Evolutionary conservation across 768 basidiomycete species (phyloP).

Genomic region (Coprinopsis marcescibilis): DNA sequence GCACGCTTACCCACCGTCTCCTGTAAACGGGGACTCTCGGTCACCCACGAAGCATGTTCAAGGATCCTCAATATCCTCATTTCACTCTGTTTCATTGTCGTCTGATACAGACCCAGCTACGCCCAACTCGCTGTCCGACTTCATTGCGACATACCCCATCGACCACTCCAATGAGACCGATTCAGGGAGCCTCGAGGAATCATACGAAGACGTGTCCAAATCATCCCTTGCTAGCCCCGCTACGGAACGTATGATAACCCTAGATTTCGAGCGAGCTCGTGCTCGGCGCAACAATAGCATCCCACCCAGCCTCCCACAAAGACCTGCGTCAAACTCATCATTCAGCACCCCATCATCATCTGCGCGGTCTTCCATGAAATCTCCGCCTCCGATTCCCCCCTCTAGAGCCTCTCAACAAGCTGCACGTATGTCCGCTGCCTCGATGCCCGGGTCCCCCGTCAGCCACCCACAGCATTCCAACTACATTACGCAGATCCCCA

Average conservation of each 20-base stretch:
- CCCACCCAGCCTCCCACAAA: conserved; percentile 45
- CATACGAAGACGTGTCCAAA: conserved; percentile 64
- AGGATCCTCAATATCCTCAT: conserved; percentile 73
- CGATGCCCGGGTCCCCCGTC: conserved; percentile 26
- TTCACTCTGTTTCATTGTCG: conserved; percentile 78
- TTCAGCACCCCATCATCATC: conserved; percentile 15
- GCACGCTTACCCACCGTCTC: conserved; percentile 23
- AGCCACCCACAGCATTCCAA: conserved; percentile 28
- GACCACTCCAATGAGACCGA: conserved; percentile 42
- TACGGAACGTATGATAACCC: conserved; percentile 35
- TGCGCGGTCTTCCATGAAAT: conserved; percentile 11
- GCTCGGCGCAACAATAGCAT: conserved; percentile 24
- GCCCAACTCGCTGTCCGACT: conserved; percentile 35
- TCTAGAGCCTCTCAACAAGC: conserved; percentile 14
- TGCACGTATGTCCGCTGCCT: conserved; percentile 16
- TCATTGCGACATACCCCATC: conserved; percentile 41
- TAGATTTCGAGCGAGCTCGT: conserved; percentile 48
- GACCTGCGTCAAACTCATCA: conserved; percentile 30
- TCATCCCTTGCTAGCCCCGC: conserved; percentile 50
- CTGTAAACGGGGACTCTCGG: conserved; percentile 29
- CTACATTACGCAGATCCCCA: conserved; percentile 24
- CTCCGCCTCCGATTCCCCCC: conserved; percentile 26
- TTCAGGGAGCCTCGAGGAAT: conserved; percentile 57
- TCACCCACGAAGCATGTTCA: conserved; percentile 44
- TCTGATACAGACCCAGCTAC: conserved; percentile 48